Evolutionary conservation across 208 protist genomes (phyloP).

Genomic region (Acanthamoeba polyphaga): DNA sequence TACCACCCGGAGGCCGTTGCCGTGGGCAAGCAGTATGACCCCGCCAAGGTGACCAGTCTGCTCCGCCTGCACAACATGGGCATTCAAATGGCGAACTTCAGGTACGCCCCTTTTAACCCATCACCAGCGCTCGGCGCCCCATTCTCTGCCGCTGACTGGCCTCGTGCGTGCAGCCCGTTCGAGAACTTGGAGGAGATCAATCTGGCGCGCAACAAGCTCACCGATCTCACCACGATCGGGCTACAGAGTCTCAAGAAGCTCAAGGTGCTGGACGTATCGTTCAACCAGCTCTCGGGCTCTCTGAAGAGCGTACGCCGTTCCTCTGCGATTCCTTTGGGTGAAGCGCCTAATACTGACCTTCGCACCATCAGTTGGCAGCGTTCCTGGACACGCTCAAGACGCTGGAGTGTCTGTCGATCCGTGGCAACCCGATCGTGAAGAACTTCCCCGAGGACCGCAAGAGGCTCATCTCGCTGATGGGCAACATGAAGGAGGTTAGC

Average conservation of each 20-base stretch:
- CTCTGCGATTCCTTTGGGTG: not conserved
- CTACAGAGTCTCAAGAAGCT: conserved; percentile 36
- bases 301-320: conserved; percentile 25
- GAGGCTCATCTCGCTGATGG: conserved; percentile 34
- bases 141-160: too few species aligned
- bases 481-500: conserved; percentile 32
- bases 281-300: conserved; percentile 52
- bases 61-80: conserved; percentile 38
- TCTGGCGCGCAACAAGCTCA: conserved; percentile 49
- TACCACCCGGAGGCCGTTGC: conserved; percentile 44
- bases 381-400: conserved; percentile 57
- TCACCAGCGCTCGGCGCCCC: not conserved
- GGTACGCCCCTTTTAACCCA: not conserved
- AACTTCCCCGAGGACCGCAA: conserved; percentile 55
- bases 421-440: conserved; percentile 60
- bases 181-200: conserved; percentile 57
- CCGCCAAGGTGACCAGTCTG: conserved; percentile 7
- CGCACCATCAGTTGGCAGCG: not conserved
- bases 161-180: not conserved
- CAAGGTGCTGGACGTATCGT: conserved; percentile 56
- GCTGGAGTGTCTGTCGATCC: conserved; percentile 49
- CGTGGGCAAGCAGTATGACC: conserved; percentile 53
- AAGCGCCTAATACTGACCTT: not conserved
- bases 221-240: conserved; percentile 35
- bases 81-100: conserved; percentile 18